These are phyloP conservation scores for Fusarium xyrophilum DNA, from an alignment of 2,329 filamentous ascomycete species.

Conservation along the genomic window DNA sequence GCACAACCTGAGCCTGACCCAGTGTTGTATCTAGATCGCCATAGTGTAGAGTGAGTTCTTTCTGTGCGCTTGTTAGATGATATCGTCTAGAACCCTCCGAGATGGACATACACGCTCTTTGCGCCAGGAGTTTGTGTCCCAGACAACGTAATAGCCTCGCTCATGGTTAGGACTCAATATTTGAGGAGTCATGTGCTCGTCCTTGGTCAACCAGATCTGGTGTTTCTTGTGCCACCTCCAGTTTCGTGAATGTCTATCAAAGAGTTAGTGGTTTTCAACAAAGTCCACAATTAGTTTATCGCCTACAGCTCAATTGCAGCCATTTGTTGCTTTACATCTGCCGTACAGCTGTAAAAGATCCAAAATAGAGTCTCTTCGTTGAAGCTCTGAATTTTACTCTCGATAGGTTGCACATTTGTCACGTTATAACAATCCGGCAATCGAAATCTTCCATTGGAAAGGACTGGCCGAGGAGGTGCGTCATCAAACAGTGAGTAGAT, in stretches of 20 bases:
- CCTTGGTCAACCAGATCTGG: conserved; percentile 71
- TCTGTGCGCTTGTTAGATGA: conserved; percentile 47
- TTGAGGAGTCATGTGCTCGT: conserved; percentile 69
- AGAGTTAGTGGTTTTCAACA: conserved; percentile 1
- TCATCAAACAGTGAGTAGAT: conserved; percentile 69
- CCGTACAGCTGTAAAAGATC: conserved; percentile 73
- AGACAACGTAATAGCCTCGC: conserved; percentile 71
- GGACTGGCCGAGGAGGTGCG: conserved; percentile 62
- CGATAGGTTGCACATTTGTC: conserved; percentile 69
- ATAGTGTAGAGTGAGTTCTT: conserved; percentile 68
- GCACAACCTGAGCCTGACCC: conserved; percentile 43
- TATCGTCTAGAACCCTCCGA: conserved; percentile 18
- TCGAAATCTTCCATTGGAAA: conserved; percentile 58
- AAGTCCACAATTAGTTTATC: too few relatives aligned
- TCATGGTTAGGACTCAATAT: conserved; percentile 65
- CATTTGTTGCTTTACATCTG: conserved; percentile 68
- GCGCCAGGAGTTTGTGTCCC: conserved; percentile 67
- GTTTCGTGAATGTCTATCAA: conserved; percentile 65
- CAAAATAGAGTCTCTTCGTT: conserved; percentile 73
- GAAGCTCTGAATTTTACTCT: conserved; percentile 70
- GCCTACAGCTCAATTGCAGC: conserved; percentile 69
- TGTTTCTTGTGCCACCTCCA: conserved; percentile 75
- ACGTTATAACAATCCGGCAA: conserved; percentile 72
- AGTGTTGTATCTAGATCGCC: conserved; percentile 64
- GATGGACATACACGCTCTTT: conserved; percentile 64